A percentile compares a stretch with the other conserved stretches of the same genome.
These are phyloP conservation scores for Bacidia rubella DNA, from an alignment of 495 filamentous ascomycete genomes.

Conservation along the genomic window DNA sequence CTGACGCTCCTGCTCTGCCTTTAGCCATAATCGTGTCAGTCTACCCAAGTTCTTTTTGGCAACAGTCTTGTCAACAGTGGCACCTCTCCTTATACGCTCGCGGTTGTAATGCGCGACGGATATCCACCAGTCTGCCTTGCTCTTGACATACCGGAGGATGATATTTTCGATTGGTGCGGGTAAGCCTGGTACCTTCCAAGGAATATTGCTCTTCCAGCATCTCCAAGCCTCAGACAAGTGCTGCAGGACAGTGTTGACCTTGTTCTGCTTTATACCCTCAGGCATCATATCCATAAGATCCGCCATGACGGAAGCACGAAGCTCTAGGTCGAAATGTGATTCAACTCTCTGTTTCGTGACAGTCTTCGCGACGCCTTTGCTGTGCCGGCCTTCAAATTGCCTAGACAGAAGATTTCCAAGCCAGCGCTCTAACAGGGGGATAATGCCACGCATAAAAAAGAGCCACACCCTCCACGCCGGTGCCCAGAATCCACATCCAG, in stretches of 20 bases:
- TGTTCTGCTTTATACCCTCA: slow-evolving; percentile 98
- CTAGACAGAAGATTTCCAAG: slow-evolving; percentile 91
- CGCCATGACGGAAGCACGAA: slow-evolving; percentile 96
- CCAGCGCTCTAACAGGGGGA: slow-evolving; percentile 93
- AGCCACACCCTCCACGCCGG: slow-evolving; percentile 98
- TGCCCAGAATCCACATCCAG: slow-evolving; percentile 98
- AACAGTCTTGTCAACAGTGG: slow-evolving; percentile 97
- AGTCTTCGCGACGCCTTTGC: slow-evolving; percentile 98
- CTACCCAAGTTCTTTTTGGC: slow-evolving; percentile 98
- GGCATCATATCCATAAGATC: slow-evolving; percentile 99
- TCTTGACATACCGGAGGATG: slow-evolving; percentile 95
- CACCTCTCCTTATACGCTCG: slow-evolving; percentile 87
- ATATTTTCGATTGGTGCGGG: slow-evolving; percentile 98
- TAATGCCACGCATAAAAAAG: slow-evolving; percentile 99
- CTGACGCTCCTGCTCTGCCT: slow-evolving; percentile 95
- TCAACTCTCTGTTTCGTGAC: slow-evolving; percentile 99
- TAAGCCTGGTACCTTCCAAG: slow-evolving; percentile 95
- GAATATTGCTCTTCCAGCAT: slow-evolving; percentile 99
- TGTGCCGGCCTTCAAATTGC: slow-evolving; percentile 97
- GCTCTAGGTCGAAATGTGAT: slow-evolving; percentile 95
- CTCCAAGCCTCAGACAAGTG: slow-evolving; percentile 97
- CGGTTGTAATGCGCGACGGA: slow-evolving; percentile 97
- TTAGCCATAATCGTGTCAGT: slow-evolving; percentile 90
- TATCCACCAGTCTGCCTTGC: slow-evolving; percentile 99
- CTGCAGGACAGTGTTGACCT: slow-evolving; percentile 95